A percentile compares a stretch with the other conserved stretches of the same genome.
Evolutionary conservation across 2,329 filamentous ascomycete genomes (phyloP).

Genomic region (Fusarium drepaniforme): DNA sequence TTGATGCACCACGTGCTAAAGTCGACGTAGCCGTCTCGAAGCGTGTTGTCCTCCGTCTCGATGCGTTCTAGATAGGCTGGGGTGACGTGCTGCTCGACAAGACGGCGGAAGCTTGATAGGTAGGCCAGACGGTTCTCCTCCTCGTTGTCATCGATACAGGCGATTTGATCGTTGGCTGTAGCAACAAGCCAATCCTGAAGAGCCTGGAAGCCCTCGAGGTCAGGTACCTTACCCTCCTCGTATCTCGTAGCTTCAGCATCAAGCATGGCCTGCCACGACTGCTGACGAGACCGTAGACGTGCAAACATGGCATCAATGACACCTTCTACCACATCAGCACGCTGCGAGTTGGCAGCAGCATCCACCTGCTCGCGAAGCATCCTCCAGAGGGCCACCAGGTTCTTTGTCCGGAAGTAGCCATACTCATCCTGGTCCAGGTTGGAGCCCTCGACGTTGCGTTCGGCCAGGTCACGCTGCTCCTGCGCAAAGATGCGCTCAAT

Average conservation of each 20-base stretch:
- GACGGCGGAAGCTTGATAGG: conserved; percentile 85
- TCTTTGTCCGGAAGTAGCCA: conserved; percentile 92
- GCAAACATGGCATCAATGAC: conserved; percentile 97
- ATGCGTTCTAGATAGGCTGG: conserved; percentile 83
- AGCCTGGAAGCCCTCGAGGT: conserved; percentile 78
- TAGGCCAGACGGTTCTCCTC: conserved; percentile 82
- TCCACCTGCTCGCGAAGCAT: conserved; percentile 95
- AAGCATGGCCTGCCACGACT: conserved; percentile 87
- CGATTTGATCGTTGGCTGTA: conserved; percentile 98
- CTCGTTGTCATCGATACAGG: conserved; percentile 94
- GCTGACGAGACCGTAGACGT: conserved; percentile 84
- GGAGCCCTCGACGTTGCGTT: conserved; percentile 78
- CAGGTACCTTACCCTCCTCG: conserved; percentile 65
- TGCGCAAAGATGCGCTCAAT: conserved; percentile 91
- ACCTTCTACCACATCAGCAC: conserved; percentile 91
- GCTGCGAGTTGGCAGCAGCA: conserved; percentile 85
- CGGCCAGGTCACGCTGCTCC: conserved; percentile 84
- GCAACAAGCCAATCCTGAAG: conserved; percentile 97
- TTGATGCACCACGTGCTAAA: conserved; percentile 93
- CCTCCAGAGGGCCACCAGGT: conserved; percentile 93
- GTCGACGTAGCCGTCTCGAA: conserved; percentile 95
- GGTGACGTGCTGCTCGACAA: conserved; percentile 85
- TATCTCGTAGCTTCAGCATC: conserved; percentile 87
- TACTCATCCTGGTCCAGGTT: conserved; percentile 90
- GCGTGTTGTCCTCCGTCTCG: conserved; percentile 76